Conservation (phyloP, 371 early-diverging fungal genomes). For the Actinomortierella wolfii region DNA sequence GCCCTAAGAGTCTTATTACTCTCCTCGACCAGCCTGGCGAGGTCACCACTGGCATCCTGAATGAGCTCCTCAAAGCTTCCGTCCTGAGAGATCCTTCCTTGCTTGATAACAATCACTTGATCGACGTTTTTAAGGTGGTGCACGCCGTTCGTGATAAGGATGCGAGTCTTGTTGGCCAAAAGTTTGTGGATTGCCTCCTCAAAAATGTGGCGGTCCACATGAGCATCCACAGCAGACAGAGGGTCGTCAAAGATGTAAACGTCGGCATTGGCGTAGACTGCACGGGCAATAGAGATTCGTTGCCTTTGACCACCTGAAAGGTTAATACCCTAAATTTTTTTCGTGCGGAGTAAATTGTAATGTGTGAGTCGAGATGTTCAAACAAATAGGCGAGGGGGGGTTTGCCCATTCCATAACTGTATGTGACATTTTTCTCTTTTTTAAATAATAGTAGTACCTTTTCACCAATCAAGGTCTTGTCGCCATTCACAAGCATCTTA, state of each 20-base stretch:
- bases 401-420: no score
- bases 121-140: conserved; percentile 54
- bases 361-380: no score
- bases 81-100: conserved; percentile 51
- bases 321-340: conserved; percentile 48
- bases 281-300: conserved; percentile 49
- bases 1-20: neutral
- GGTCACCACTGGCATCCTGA: conserved; percentile 24
- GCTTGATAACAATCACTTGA: conserved; percentile 49
- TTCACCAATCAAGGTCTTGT: conserved; percentile 52
- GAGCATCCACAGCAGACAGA: conserved; percentile 77
- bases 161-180: conserved; percentile 56
- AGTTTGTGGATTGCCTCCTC: conserved; percentile 47
- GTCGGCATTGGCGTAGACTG: no score
- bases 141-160: conserved; percentile 66
- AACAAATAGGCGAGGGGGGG: no score
- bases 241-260: conserved; percentile 62
- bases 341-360: no score
- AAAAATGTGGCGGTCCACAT: conserved; percentile 52
- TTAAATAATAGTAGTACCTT: conserved; percentile 31
- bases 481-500: conserved; percentile 61
- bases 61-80: conserved; percentile 53
- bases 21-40: conserved; percentile 18
- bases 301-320: conserved; percentile 51
- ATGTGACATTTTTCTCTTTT: neutral